These are phyloP conservation scores for Cymodocea nodosa DNA, from an alignment of 116 monocot species.

Conservation along the genomic window DNA sequence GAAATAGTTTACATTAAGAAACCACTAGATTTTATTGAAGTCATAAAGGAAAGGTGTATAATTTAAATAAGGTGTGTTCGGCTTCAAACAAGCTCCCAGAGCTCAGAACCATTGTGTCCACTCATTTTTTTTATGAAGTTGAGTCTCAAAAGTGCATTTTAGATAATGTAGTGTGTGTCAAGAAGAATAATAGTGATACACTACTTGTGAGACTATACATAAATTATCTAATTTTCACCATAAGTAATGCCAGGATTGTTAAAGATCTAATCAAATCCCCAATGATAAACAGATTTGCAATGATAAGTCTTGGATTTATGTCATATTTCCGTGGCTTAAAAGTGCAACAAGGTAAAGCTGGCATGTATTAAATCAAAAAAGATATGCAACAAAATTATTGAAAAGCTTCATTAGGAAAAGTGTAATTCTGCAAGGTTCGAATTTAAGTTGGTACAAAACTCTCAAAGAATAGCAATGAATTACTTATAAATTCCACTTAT, in stretches of 20 bases:
- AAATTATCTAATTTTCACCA: not conserved
- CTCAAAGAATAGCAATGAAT: not conserved
- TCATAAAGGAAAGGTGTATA: no score
- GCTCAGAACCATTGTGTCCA: no score
- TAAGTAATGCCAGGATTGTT: not conserved
- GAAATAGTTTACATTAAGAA: no score
- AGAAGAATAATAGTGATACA: no score
- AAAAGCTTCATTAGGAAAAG: not conserved
- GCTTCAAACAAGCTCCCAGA: no score
- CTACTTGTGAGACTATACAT: no score
- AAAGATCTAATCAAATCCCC: not conserved
- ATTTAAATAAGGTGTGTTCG: no score
- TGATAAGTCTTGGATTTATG: not conserved
- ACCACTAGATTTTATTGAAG: no score
- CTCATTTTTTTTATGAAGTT: no score
- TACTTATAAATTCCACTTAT: not conserved
- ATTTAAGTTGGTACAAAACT: not conserved
- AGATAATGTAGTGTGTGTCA: no score
- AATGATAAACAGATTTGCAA: not conserved
- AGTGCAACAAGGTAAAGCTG: not conserved
- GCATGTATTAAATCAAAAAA: not conserved
- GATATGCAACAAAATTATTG: not conserved
- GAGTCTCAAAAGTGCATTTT: no score
- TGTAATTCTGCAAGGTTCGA: not conserved
- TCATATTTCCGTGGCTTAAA: not conserved